A percentile compares a stretch with the other conserved stretches of the same genome.
phyloP scores from a whole-genome alignment of 257 asterid species.

The Solanum peruvianum region DNA sequence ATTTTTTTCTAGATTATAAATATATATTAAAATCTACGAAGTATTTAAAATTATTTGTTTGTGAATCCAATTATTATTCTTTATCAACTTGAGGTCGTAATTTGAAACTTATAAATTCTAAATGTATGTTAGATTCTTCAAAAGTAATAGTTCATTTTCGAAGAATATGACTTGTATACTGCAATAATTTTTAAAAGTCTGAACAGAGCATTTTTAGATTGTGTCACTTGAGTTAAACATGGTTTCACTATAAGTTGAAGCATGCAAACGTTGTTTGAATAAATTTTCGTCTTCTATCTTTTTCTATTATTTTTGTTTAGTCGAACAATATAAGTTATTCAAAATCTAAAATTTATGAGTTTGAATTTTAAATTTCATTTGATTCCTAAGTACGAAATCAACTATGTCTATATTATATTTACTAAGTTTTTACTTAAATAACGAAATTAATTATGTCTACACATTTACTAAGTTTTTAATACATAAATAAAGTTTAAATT shows the following conservation, averaged over 20 bases:
- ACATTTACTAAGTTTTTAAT: too few relatives aligned
- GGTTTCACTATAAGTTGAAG: not conserved
- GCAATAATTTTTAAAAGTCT: too few relatives aligned
- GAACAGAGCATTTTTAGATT: not conserved
- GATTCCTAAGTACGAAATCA: not conserved
- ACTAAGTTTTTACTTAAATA: not conserved
- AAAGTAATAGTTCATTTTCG: not conserved
- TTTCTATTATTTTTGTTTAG: not conserved
- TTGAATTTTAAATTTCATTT: too few relatives aligned
- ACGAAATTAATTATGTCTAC: too few relatives aligned
- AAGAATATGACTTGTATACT: not conserved
- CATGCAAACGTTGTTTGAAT: not conserved
- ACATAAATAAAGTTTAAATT: too few relatives aligned
- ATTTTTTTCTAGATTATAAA: fast-evolving
- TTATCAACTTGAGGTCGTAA: not conserved
- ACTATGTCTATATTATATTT: not conserved
- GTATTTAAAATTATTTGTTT: not conserved
- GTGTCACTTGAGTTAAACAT: not conserved
- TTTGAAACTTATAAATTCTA: not conserved
- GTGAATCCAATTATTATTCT: not conserved
- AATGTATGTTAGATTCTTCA: not conserved
- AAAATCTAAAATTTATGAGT: not conserved
- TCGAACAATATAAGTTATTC: not conserved
- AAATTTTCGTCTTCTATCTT: not conserved
- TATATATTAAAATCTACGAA: not conserved